These are phyloP conservation scores for Coemansia sp. DNA, from an alignment of 192 early-diverging fungal genomes.

Conservation along the genomic window DNA sequence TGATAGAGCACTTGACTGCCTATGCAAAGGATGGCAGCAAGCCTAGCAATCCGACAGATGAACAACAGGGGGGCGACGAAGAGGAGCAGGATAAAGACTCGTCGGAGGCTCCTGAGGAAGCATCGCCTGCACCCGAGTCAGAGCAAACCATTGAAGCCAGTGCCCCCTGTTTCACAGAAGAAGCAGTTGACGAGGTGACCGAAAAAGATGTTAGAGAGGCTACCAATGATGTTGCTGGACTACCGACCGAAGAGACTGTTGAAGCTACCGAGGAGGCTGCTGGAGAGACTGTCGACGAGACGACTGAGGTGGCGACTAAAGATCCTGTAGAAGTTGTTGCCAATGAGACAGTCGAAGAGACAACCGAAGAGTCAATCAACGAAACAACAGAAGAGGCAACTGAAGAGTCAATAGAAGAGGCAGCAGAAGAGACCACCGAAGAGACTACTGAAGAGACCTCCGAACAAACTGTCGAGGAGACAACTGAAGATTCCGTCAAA, in stretches of 20 bases:
- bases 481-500: not conserved
- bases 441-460: not conserved
- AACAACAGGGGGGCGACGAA: slow-evolving; percentile 9
- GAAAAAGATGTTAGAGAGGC: not conserved
- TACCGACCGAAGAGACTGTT: not conserved
- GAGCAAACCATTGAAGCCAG: no score
- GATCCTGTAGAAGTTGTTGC: not conserved
- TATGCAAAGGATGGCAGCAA: not conserved
- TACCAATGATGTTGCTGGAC: not conserved
- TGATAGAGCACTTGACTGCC: slow-evolving; percentile 28
- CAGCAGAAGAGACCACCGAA: not conserved
- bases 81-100: slow-evolving; percentile 1
- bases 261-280: not conserved
- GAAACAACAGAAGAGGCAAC: not conserved
- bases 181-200: not conserved
- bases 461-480: not conserved
- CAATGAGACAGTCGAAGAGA: not conserved
- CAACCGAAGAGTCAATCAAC: not conserved
- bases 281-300: not conserved
- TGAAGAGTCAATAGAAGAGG: not conserved
- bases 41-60: not conserved
- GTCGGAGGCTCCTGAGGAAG: not conserved
- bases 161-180: no score
- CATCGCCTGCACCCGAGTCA: no score
- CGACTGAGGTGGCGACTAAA: not conserved